phyloP scores from a whole-genome alignment of 2,329 filamentous ascomycete species.

The Colletotrichum paranaense region DNA sequence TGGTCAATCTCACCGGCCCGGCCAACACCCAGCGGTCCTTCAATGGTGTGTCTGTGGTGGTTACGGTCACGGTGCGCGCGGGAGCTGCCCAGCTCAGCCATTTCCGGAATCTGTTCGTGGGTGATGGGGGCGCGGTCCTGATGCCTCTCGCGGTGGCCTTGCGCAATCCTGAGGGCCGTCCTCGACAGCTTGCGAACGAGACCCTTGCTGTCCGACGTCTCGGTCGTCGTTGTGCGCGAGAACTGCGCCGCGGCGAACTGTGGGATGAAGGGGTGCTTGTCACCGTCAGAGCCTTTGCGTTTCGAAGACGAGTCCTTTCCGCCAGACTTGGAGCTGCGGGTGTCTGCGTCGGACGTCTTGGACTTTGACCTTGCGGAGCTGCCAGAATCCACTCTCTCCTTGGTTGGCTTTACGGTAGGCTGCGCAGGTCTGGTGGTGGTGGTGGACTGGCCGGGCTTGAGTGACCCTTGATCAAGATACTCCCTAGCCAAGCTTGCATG shows the following conservation, averaged over 20 bases:
- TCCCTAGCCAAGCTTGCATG: slow-evolving; percentile 18
- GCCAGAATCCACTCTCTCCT: neutral
- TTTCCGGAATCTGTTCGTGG: slow-evolving; percentile 49
- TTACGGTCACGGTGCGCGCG: slow-evolving; percentile 30
- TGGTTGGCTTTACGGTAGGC: neutral
- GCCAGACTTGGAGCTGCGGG: slow-evolving; percentile 24
- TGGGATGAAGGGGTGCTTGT: slow-evolving; percentile 62
- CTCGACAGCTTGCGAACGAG: slow-evolving; percentile 57
- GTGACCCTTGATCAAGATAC: slow-evolving; percentile 18
- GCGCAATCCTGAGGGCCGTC: slow-evolving; percentile 53
- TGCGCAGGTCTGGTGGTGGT: neutral
- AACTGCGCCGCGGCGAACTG: slow-evolving; percentile 67
- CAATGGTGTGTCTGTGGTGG: slow-evolving; percentile 46
- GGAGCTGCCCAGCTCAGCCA: slow-evolving; percentile 44
- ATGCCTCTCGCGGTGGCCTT: slow-evolving; percentile 50
- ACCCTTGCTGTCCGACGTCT: slow-evolving; percentile 48
- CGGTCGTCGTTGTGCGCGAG: slow-evolving; percentile 62
- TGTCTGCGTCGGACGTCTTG: slow-evolving; percentile 35
- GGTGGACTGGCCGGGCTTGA: slow-evolving; percentile 15
- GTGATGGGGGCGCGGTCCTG: slow-evolving; percentile 58
- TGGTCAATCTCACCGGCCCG: slow-evolving; percentile 27
- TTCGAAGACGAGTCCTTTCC: slow-evolving; percentile 2
- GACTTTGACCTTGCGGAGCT: slow-evolving; percentile 10
- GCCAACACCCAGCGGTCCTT: slow-evolving; percentile 38
- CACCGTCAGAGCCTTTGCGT: slow-evolving; percentile 27